A percentile compares a stretch with the other conserved stretches of the same genome.
Evolutionary conservation across 176 grass and related monocot species (phyloP).

Genomic region (Musa troglodytarum): DNA sequence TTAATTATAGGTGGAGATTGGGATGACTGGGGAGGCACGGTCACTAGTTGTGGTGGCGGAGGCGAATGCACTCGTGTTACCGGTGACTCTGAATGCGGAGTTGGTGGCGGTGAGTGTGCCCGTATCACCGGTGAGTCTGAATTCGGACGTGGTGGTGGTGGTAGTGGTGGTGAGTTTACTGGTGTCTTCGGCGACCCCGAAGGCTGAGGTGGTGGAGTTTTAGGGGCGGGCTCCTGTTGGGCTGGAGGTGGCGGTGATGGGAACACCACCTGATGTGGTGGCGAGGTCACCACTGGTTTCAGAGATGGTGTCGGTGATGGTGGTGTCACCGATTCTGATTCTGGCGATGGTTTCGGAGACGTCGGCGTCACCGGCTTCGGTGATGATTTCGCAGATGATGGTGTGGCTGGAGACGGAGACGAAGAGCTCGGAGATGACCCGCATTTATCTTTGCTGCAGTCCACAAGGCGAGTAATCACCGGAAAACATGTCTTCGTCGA

Average conservation of each 20-base stretch:
- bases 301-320: not conserved
- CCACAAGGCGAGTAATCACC: not conserved
- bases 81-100: no score
- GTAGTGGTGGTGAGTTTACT: not conserved
- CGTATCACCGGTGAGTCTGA: no score
- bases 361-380: not conserved
- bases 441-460: not conserved
- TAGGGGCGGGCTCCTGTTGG: not conserved
- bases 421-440: not conserved
- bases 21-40: no score
- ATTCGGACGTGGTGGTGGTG: no score
- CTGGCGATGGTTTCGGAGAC: not conserved
- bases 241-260: not conserved
- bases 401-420: not conserved
- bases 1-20: no score
- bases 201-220: not conserved
- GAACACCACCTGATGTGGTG: not conserved
- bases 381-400: not conserved
- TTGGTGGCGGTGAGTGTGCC: no score
- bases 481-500: not conserved
- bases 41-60: no score
- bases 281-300: not conserved
- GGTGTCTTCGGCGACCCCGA: not conserved
- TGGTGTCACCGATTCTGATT: not conserved
- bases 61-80: no score